A percentile compares a stretch with the other conserved stretches of the same genome.
Conservation (phyloP, 1,284 basidiomycete species). For the Cryptococcus sp. region DNA sequence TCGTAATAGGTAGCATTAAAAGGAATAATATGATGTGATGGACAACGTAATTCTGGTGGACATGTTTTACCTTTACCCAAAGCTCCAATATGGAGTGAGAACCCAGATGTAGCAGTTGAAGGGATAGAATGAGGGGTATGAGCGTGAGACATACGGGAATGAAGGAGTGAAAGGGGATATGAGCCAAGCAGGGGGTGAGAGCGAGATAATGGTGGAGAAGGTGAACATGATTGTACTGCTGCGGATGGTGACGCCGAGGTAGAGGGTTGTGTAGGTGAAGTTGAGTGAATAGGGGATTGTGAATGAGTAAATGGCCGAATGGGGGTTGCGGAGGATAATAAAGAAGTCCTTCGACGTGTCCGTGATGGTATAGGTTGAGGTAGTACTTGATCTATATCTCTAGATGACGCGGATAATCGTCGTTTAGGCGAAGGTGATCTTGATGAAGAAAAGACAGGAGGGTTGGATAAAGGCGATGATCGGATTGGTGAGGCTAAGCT, state of each 20-base stretch:
- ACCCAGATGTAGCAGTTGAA: conserved; percentile 13
- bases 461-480: conserved; percentile 21
- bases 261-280: neutral
- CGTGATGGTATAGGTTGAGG: neutral
- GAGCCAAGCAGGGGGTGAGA: conserved; percentile 39
- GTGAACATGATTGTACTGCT: neutral
- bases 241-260: neutral
- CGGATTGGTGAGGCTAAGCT: conserved; percentile 12
- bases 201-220: conserved; percentile 31
- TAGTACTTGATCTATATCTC: neutral
- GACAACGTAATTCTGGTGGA: conserved; percentile 28
- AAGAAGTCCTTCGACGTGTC: neutral
- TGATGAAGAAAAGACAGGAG: conserved; percentile 14
- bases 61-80: conserved; percentile 26
- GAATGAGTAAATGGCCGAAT: neutral
- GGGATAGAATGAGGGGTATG: conserved; percentile 25
- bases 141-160: conserved; percentile 38
- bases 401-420: neutral
- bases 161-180: conserved; percentile 38
- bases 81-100: conserved; percentile 23
- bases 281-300: neutral
- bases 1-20: conserved; percentile 45
- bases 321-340: neutral
- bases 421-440: conserved; percentile 8
- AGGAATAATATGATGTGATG: conserved; percentile 27